Percentiles rank a stretch among this genome's conserved stretches.
These are phyloP conservation scores for Sesbania bispinosa DNA, from an alignment of 306 rosid species.

Conservation along the genomic window DNA sequence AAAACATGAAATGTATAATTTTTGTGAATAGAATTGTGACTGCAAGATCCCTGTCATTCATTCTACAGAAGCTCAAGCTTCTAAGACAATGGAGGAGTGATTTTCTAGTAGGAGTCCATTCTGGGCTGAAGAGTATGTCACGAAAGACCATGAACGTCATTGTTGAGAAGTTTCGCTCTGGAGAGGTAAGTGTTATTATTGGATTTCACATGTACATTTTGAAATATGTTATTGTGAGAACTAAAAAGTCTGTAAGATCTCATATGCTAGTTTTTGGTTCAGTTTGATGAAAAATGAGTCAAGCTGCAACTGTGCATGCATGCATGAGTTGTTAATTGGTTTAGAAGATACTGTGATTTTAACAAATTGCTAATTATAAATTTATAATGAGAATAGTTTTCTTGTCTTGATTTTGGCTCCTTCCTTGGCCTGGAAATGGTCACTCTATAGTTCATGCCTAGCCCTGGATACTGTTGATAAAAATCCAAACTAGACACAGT, in stretches of 20 bases:
- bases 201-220: background rate
- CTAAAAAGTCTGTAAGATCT: background rate
- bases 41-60: constrained; percentile 75
- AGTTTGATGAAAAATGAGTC: background rate
- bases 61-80: constrained; percentile 58
- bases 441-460: background rate
- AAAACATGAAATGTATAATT: constrained; percentile 76
- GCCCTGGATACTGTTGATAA: too few relatives aligned
- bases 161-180: constrained; percentile 77
- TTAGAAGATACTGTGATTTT: background rate
- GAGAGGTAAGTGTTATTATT: constrained; percentile 56
- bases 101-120: constrained; percentile 83
- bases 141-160: constrained; percentile 62
- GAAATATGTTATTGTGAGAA: background rate
- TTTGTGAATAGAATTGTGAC: constrained; percentile 90
- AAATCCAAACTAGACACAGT: too few relatives aligned
- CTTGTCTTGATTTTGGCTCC: background rate
- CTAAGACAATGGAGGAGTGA: constrained; percentile 69
- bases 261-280: constrained; percentile 5
- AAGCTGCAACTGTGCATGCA: background rate
- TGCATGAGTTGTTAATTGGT: background rate
- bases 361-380: background rate
- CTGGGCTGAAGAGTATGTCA: constrained; percentile 74
- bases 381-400: background rate
- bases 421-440: background rate